Percentiles rank a stretch among this genome's conserved stretches.
phyloP scores from a whole-genome alignment of 1,284 basidiomycete genomes.

The Anthracocystis setariae region DNA sequence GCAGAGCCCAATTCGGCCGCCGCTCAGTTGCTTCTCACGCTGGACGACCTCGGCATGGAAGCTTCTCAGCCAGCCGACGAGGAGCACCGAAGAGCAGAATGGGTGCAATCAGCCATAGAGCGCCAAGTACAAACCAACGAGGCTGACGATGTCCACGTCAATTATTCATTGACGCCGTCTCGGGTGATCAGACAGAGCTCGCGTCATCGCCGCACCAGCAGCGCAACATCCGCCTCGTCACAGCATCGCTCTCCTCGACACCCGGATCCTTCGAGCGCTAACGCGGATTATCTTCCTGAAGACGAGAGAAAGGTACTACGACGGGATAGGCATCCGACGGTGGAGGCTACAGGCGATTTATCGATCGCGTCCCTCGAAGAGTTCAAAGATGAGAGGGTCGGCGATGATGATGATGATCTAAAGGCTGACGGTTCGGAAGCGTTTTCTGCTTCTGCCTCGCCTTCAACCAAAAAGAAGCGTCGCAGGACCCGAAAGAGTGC shows the following conservation, averaged over 20 bases:
- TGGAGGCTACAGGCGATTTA: slow-evolving; percentile 7
- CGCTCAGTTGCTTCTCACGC: slow-evolving; percentile 20
- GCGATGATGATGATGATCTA: not conserved
- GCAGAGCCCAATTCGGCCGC: slow-evolving; percentile 38
- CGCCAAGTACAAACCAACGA: not conserved
- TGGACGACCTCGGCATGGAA: slow-evolving; percentile 17
- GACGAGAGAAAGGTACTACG: slow-evolving; percentile 28
- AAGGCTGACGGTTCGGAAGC: not conserved
- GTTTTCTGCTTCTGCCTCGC: not conserved
- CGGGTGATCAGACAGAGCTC: slow-evolving; percentile 13
- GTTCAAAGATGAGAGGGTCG: slow-evolving; percentile 6
- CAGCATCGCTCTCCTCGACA: slow-evolving; percentile 40
- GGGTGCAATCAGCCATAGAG: not conserved
- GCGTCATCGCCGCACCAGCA: slow-evolving; percentile 18
- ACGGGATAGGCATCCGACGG: slow-evolving; percentile 23
- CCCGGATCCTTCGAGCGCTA: slow-evolving; percentile 26
- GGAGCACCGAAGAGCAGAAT: slow-evolving; percentile 5
- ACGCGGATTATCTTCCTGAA: slow-evolving; percentile 42
- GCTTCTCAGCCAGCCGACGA: slow-evolving; percentile 6
- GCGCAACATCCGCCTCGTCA: slow-evolving; percentile 22
- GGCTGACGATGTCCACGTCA: not conserved
- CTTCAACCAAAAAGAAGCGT: not conserved
- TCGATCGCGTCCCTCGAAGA: slow-evolving; percentile 39
- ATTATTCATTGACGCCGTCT: slow-evolving; percentile 12
- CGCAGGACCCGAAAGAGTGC: not conserved